phyloP scores from a whole-genome alignment of 371 early-diverging fungal genomes.

The Rhizopus microsporus region DNA sequence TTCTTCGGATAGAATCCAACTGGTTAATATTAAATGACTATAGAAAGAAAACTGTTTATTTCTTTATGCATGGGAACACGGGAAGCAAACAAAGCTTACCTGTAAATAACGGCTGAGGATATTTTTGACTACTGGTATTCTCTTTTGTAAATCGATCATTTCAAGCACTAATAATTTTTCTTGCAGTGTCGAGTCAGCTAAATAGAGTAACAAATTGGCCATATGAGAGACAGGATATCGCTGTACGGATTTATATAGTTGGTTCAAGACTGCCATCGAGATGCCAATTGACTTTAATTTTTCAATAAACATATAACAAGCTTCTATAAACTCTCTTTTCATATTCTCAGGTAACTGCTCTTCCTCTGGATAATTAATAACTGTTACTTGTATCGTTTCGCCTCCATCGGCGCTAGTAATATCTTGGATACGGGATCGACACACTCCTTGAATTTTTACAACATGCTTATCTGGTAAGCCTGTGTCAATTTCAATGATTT shows the following conservation, averaged over 20 bases:
- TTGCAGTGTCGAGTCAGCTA: constrained; percentile 63
- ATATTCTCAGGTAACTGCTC: not conserved
- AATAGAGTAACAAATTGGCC: constrained; percentile 67
- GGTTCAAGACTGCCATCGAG: constrained; percentile 57
- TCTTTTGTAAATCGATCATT: constrained; percentile 51
- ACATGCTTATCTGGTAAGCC: constrained; percentile 22
- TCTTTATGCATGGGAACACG: constrained; percentile 7
- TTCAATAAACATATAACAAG: constrained; percentile 56
- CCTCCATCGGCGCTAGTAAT: constrained; percentile 20
- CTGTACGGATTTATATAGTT: constrained; percentile 53
- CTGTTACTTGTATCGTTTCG: constrained; percentile 11
- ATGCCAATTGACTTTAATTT: constrained; percentile 67
- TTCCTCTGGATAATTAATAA: constrained; percentile 18
- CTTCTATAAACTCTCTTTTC: constrained; percentile 2
- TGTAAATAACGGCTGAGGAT: constrained; percentile 73
- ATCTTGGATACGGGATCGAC: constrained; percentile 33
- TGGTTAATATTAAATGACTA: constrained; percentile 12
- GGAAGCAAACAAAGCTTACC: constrained; percentile 31
- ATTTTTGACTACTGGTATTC: constrained; percentile 54
- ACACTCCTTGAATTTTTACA: constrained; percentile 36
- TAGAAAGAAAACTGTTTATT: constrained; percentile 11
- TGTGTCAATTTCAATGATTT: constrained; percentile 25
- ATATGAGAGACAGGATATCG: constrained; percentile 55
- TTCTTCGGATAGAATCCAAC: constrained; percentile 71
- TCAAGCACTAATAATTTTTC: constrained; percentile 71